Evolutionary conservation across 768 basidiomycete genomes (phyloP).

Genomic region (Lactifluus subvellereus): DNA sequence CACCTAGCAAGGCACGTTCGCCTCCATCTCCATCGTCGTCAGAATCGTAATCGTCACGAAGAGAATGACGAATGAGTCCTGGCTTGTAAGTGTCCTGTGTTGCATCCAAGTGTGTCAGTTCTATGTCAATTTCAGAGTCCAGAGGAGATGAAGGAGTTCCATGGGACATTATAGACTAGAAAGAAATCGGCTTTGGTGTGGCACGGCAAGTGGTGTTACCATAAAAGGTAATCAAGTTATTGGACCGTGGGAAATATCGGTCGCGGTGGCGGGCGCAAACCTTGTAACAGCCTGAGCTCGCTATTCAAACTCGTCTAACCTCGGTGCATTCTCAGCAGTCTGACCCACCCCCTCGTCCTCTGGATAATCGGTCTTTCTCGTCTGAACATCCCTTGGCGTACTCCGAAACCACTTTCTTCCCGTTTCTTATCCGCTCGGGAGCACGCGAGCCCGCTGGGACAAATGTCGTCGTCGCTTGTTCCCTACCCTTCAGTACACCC

Average conservation of each 20-base stretch:
- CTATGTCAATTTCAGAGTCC: conserved; percentile 28
- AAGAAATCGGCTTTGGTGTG: no score
- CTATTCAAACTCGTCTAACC: conserved; percentile 4
- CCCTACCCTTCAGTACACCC: conserved; percentile 43
- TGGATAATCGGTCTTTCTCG: neutral
- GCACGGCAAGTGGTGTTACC: neutral
- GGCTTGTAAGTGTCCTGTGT: conserved; percentile 16
- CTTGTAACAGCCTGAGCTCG: conserved; percentile 19
- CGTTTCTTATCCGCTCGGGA: conserved; percentile 12
- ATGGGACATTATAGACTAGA: neutral
- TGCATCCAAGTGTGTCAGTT: conserved; percentile 33
- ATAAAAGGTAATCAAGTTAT: conserved; percentile 10
- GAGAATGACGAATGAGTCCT: neutral
- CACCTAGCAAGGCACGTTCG: conserved; percentile 41
- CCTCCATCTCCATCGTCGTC: conserved; percentile 35
- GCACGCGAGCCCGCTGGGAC: conserved; percentile 9
- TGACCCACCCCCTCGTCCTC: neutral
- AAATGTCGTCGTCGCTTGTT: conserved; percentile 59
- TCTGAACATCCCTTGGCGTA: neutral
- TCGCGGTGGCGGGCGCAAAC: conserved; percentile 25
- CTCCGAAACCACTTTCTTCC: neutral
- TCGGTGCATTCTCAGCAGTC: neutral
- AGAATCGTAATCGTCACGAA: conserved; percentile 12
- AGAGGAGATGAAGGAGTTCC: conserved; percentile 3
- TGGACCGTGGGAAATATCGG: conserved; percentile 19